A percentile compares a stretch with the other conserved stretches of the same genome.
Conservation (phyloP, 108 stramenopile species). For the Nitzschia palea region DNA sequence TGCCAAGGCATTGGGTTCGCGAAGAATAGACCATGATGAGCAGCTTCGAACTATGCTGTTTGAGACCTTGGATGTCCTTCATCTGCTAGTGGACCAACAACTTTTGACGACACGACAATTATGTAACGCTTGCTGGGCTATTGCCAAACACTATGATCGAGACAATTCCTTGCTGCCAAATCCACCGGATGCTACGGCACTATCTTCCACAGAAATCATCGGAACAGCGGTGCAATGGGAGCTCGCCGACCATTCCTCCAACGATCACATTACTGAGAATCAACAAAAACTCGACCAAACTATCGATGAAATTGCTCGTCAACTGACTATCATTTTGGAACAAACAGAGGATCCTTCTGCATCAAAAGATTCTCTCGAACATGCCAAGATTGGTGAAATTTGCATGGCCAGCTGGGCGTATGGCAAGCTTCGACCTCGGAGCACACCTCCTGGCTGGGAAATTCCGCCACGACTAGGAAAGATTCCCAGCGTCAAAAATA, state of each 20-base stretch:
- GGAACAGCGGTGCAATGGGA: conserved; percentile 8
- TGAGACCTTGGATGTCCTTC: conserved; percentile 47
- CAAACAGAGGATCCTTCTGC: not conserved
- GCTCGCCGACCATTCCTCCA: not conserved
- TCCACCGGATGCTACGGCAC: not conserved
- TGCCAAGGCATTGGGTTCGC: conserved; percentile 55
- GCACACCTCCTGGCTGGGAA: conserved; percentile 73
- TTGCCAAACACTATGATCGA: conserved; percentile 67
- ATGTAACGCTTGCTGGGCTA: conserved; percentile 76
- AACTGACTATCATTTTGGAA: conserved; percentile 33
- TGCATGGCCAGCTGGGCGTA: conserved; percentile 82
- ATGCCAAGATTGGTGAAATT: conserved; percentile 56
- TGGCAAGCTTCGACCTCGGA: conserved; percentile 55
- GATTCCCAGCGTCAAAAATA: conserved; percentile 5
- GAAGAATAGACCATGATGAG: conserved; percentile 6
- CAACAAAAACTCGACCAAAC: conserved; percentile 40
- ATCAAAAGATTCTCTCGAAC: not conserved
- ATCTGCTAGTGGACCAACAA: conserved; percentile 37
- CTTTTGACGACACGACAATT: conserved; percentile 63
- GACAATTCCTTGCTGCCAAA: conserved; percentile 39
- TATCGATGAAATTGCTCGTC: conserved; percentile 56
- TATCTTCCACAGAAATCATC: conserved; percentile 6
- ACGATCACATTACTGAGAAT: not conserved
- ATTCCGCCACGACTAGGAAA: conserved; percentile 53
- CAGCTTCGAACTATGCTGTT: conserved; percentile 41